Conservation (phyloP, 257 asterid species). For the Gentiana macrophylla region DNA sequence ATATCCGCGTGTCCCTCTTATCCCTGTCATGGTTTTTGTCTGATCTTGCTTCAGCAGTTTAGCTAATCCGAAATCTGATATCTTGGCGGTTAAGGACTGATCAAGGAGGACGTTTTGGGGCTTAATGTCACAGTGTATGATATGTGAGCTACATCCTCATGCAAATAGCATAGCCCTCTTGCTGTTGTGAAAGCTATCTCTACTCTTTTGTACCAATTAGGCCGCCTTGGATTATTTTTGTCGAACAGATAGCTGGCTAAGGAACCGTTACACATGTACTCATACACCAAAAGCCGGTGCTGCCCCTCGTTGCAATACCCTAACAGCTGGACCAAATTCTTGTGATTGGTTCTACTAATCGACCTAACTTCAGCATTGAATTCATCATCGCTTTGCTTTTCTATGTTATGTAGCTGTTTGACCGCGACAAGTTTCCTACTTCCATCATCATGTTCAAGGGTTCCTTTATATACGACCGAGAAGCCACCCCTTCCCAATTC, state of each 20-base stretch:
- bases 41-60: constrained; percentile 41
- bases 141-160: constrained; percentile 52
- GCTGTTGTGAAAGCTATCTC: constrained; percentile 45
- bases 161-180: constrained; percentile 46
- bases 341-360: constrained; percentile 49
- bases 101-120: constrained; percentile 57
- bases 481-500: constrained; percentile 52
- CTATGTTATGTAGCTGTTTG: constrained; percentile 31
- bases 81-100: constrained; percentile 33
- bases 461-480: constrained; percentile 38
- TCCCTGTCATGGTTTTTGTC: constrained; percentile 27
- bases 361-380: constrained; percentile 43
- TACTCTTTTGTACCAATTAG: constrained; percentile 33
- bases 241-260: constrained; percentile 32
- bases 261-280: constrained; percentile 36
- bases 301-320: constrained; percentile 39
- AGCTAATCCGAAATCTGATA: constrained; percentile 58
- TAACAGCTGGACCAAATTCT: constrained; percentile 39
- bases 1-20: constrained; percentile 57
- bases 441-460: constrained; percentile 21
- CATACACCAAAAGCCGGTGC: constrained; percentile 39
- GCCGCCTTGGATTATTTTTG: constrained; percentile 14
- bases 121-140: constrained; percentile 60
- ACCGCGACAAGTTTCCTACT: constrained; percentile 32
- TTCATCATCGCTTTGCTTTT: constrained; percentile 29